Evolutionary conservation across 768 basidiomycete genomes (phyloP).

Genomic region (Boletus sp.): DNA sequence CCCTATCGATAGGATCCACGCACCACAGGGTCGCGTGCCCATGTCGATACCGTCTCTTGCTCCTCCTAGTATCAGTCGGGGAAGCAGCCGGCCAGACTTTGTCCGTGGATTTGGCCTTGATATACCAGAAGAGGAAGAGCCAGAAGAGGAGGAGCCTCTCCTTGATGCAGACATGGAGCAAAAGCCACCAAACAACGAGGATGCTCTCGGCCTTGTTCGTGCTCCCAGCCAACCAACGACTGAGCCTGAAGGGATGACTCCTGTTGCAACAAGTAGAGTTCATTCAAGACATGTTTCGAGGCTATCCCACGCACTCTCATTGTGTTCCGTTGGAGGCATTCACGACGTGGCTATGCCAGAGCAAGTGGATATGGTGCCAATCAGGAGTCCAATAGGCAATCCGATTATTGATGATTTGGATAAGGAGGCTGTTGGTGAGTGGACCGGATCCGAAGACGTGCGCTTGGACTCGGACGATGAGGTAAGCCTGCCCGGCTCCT

Average conservation of each 20-base stretch:
- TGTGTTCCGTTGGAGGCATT: slow-evolving; percentile 57
- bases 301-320: slow-evolving; percentile 64
- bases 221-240: slow-evolving; percentile 25
- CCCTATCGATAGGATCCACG: slow-evolving; percentile 38
- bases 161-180: slow-evolving; percentile 33
- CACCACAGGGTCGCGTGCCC: slow-evolving; percentile 55
- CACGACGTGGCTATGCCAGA: slow-evolving; percentile 32
- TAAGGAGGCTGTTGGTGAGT: slow-evolving; percentile 53
- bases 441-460: slow-evolving; percentile 82
- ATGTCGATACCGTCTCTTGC: slow-evolving; percentile 43
- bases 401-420: slow-evolving; percentile 36
- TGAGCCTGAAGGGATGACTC: slow-evolving; percentile 42
- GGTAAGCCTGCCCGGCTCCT: slow-evolving; percentile 38
- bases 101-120: slow-evolving; percentile 77
- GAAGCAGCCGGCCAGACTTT: slow-evolving; percentile 67
- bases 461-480: slow-evolving; percentile 62
- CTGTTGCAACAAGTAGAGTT: slow-evolving; percentile 46
- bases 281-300: slow-evolving; percentile 71
- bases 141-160: slow-evolving; percentile 42
- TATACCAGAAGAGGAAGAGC: slow-evolving; percentile 71
- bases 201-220: slow-evolving; percentile 20
- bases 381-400: slow-evolving; percentile 31
- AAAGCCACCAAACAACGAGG: slow-evolving; percentile 37
- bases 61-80: slow-evolving; percentile 40
- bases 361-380: slow-evolving; percentile 29